Base-by-base conservation (phyloP, 2,329 filamentous ascomycete species). In the Ophiognomonia clavigignenti-juglandacearum region DNA sequence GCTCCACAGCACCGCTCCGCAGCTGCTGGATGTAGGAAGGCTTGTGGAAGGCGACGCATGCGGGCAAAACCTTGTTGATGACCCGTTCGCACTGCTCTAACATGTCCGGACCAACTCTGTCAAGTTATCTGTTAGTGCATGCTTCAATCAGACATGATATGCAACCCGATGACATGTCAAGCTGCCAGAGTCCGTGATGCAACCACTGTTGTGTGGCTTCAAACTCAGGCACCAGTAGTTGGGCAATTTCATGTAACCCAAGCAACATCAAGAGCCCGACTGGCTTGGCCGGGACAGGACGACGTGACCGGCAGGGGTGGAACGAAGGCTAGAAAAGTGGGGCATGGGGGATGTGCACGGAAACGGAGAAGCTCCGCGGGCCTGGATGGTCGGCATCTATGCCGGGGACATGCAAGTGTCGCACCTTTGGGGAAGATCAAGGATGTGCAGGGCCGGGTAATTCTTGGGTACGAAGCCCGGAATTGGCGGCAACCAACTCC, bases 1-100 rank as follows among this genome's bases (percentile, higher is more conserved):
- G 66, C 48, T 82, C 78, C 27, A 82, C 69, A 3, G 71, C 69
- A 19, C 68, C 71, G 55, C 69, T 77, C 66, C 80, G 81, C 42
- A 82, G 69, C 59, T 80, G 78, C 62, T 79, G 75, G 27, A 82
- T 61, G 61, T 81, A 81, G 3, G 77, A 77, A 7, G 78, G 77
- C 65, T 80, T 81, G 66, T 82, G 78, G 59, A 82, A 82, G 57
- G 77, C 78, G 35, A 82, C 76, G 59, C 77, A 81, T 52, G 78
- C 76, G 32, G 78, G 78, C 56, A 81, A 72, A 13, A 77, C 79
- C 67, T 79, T 81, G 56, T 72, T 74, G 57, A 82, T 74, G 59
- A 81, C 76, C 48, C 77, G 72, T 64, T 82, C 78, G 61, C 77
- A 80, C 64, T 82, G 78, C 54, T 71, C 65, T 52, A 80, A 67